These are phyloP conservation scores for Quercus cerris DNA, from an alignment of 306 rosid genomes.

Conservation along the genomic window DNA sequence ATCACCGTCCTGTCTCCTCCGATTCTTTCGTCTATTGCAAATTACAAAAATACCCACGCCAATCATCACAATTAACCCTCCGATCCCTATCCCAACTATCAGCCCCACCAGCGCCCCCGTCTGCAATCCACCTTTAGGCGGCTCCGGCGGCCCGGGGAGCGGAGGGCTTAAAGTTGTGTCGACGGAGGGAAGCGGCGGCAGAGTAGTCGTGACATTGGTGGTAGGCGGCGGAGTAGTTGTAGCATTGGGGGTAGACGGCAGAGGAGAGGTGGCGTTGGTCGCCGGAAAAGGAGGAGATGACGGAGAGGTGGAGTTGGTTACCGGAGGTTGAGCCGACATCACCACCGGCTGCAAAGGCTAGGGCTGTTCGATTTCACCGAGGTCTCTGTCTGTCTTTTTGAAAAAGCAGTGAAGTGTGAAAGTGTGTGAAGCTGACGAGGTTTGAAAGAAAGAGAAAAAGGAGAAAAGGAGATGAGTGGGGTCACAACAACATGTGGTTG, in stretches of 20 bases:
- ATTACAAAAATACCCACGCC: slow-evolving; percentile 23
- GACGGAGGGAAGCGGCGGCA: background rate
- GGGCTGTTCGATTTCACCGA: too few relatives aligned
- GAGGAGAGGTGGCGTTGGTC: background rate
- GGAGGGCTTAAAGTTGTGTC: too few relatives aligned
- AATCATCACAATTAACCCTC: slow-evolving; percentile 31
- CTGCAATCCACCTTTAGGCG: background rate
- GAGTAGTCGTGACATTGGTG: background rate
- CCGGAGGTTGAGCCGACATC: too few relatives aligned
- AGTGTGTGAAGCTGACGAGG: too few relatives aligned
- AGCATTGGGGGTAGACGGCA: background rate
- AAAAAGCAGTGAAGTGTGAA: too few relatives aligned
- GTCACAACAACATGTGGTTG: too few relatives aligned
- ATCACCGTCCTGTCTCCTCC: slow-evolving; percentile 8
- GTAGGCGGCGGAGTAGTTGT: background rate
- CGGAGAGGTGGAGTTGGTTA: too few relatives aligned
- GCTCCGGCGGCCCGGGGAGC: background rate
- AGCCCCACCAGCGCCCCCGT: slow-evolving; percentile 1
- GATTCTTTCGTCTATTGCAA: slow-evolving; percentile 20
- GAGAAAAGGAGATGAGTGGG: too few relatives aligned
- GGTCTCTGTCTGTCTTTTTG: too few relatives aligned
- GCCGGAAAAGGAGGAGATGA: background rate
- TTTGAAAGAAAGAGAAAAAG: too few relatives aligned
- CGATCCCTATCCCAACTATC: slow-evolving; percentile 31
- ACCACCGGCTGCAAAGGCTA: too few relatives aligned